These are phyloP conservation scores for Lactarius akahatsu DNA, from an alignment of 768 basidiomycete species.

Conservation along the genomic window DNA sequence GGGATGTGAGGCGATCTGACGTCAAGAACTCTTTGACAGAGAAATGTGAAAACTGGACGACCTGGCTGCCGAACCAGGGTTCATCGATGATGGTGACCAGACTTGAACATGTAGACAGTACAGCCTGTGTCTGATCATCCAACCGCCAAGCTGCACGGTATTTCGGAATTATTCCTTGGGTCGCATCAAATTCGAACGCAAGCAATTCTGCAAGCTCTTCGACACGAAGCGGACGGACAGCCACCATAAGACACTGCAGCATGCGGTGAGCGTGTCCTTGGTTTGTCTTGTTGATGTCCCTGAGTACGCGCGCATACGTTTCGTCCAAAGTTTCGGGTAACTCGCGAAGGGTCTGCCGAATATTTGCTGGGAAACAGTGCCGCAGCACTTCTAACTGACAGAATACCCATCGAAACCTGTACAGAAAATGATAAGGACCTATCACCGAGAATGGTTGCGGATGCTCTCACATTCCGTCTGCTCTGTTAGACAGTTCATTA, in stretches of 20 bases:
- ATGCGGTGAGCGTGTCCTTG: not conserved
- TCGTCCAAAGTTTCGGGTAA: not conserved
- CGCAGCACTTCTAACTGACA: not conserved
- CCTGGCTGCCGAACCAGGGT: not conserved
- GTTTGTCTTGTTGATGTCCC: not conserved
- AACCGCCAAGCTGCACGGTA: not conserved
- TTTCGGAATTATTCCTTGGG: not conserved
- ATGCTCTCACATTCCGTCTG: too few relatives aligned
- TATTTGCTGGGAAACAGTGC: not conserved
- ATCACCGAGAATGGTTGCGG: rapidly evolving
- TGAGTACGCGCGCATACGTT: not conserved
- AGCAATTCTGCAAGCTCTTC: not conserved
- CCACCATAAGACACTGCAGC: not conserved
- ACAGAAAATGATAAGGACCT: not conserved
- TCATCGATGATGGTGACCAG: not conserved
- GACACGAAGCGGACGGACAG: not conserved
- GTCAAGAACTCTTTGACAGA: not conserved
- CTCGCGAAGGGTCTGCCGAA: not conserved
- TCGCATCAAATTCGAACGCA: not conserved
- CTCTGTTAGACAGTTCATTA: too few relatives aligned
- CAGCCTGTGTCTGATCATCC: not conserved
- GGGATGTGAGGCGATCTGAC: not conserved
- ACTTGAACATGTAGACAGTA: not conserved
- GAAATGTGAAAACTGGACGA: not conserved
- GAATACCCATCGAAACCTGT: not conserved